A percentile compares a stretch with the other conserved stretches of the same genome.
Evolutionary conservation across 306 rosid genomes (phyloP).

Genomic region (Ceratonia siliqua): DNA sequence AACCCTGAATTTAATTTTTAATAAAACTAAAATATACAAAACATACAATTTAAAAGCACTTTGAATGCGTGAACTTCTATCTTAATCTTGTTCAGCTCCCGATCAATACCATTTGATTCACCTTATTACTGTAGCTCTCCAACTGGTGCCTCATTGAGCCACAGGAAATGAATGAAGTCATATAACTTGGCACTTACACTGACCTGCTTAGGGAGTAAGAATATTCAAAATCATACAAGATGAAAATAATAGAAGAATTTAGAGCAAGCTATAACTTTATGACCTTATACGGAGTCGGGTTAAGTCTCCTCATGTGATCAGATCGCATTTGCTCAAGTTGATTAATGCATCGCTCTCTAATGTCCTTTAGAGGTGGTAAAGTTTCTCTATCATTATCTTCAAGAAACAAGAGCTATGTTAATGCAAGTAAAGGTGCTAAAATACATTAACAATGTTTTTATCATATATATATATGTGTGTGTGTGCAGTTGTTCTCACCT

Average conservation of each 20-base stretch:
- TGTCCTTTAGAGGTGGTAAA: conserved; percentile 69
- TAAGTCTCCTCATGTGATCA: conserved; percentile 96
- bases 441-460: too few species aligned
- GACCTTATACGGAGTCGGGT: conserved; percentile 98
- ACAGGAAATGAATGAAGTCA: conserved; percentile 88
- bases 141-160: conserved; percentile 98
- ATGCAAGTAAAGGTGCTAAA: neutral
- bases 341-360: conserved; percentile 74
- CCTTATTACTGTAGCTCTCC: conserved; percentile 77
- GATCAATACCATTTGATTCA: neutral
- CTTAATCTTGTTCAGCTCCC: neutral
- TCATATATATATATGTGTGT: too few species aligned
- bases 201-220: conserved; percentile 51
- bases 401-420: conserved; percentile 34
- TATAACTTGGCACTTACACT: conserved; percentile 86
- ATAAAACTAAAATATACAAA: conserved; percentile 28
- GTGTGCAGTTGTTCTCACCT: conserved; percentile 65
- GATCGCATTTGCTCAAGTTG: conserved; percentile 93
- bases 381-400: conserved; percentile 61
- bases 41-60: neutral
- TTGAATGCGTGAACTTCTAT: conserved; percentile 2
- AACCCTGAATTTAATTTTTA: neutral
- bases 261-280: conserved; percentile 8
- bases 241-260: neutral
- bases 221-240: conserved; percentile 8